phyloP scores from a whole-genome alignment of 495 filamentous ascomycete genomes.

The Clavariopsis aquatica region DNA sequence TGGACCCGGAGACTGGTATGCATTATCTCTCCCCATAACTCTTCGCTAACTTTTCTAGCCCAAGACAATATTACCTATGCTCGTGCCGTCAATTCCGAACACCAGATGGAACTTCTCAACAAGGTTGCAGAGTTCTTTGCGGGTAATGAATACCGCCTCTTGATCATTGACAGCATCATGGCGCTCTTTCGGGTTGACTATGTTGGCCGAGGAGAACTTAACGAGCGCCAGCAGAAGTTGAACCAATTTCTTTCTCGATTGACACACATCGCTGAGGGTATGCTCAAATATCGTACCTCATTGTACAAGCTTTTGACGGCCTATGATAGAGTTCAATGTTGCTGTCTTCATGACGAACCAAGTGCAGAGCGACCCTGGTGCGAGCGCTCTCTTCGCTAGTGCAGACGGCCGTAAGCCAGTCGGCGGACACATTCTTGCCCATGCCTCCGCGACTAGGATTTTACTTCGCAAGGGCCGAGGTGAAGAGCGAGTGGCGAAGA shows the following conservation, averaged over 20 bases:
- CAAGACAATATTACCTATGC: constrained; percentile 78
- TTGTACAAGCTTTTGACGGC: constrained; percentile 5
- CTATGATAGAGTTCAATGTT: constrained; percentile 68
- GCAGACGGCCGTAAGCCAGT: constrained; percentile 76
- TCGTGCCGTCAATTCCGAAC: constrained; percentile 72
- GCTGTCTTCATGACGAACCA: constrained; percentile 80
- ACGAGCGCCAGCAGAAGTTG: constrained; percentile 75
- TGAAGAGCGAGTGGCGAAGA: constrained; percentile 78
- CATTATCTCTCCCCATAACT: neutral
- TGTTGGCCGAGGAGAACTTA: constrained; percentile 71
- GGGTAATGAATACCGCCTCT: constrained; percentile 67
- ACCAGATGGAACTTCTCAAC: constrained; percentile 72
- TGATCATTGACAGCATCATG: constrained; percentile 80
- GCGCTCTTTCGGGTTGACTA: constrained; percentile 77
- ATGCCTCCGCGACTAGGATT: constrained; percentile 74
- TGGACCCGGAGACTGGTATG: constrained; percentile 39
- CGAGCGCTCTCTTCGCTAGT: constrained; percentile 74
- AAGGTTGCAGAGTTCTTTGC: constrained; percentile 66
- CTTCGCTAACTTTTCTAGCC: constrained; percentile 48
- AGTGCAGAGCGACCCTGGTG: constrained; percentile 79
- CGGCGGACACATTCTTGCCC: constrained; percentile 77
- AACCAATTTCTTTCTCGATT: constrained; percentile 69
- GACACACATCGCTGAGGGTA: constrained; percentile 73
- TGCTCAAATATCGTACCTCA: constrained; percentile 11
- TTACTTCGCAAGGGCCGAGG: constrained; percentile 75